Conservation (phyloP, 1,139 yeast genomes). For the Sugiyamaella sp. region DNA sequence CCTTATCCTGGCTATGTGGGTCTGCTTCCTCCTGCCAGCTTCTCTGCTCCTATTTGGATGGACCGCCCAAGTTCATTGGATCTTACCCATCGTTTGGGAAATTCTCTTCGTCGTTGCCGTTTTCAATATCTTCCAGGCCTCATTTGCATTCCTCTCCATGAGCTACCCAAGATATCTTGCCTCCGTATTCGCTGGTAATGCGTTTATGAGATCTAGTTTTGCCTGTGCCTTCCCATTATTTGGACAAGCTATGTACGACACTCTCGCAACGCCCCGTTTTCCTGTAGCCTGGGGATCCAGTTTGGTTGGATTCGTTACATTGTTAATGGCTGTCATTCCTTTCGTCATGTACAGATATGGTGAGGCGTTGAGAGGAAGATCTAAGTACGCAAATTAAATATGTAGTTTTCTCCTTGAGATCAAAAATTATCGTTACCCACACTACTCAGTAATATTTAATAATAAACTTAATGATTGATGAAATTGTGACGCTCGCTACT, state of each 20-base stretch:
- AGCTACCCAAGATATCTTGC: slow-evolving; percentile 72
- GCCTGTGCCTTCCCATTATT: slow-evolving; percentile 63
- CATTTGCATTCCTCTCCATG: slow-evolving; percentile 69
- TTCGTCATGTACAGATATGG: slow-evolving; percentile 61
- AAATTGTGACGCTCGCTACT: too few species aligned
- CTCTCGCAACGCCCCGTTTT: slow-evolving; percentile 48
- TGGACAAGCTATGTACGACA: slow-evolving; percentile 52
- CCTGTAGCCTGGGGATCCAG: slow-evolving; percentile 63
- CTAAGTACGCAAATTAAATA: slow-evolving; percentile 35
- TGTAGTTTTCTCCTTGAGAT: too few species aligned
- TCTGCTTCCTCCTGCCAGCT: slow-evolving; percentile 57
- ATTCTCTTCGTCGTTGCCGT: slow-evolving; percentile 76
- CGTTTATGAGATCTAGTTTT: slow-evolving; percentile 51
- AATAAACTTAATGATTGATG: too few species aligned
- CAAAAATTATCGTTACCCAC: too few species aligned
- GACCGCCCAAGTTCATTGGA: slow-evolving; percentile 75
- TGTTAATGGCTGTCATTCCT: slow-evolving; percentile 55
- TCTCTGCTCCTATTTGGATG: slow-evolving; percentile 56
- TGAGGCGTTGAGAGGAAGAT: slow-evolving; percentile 49
- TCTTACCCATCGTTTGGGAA: slow-evolving; percentile 75
- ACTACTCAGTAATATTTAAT: too few species aligned
- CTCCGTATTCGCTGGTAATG: slow-evolving; percentile 59
- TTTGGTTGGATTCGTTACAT: slow-evolving; percentile 50
- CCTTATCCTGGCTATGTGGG: slow-evolving; percentile 37
- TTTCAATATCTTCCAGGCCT: slow-evolving; percentile 71